Base-by-base conservation (phyloP, 2,329 filamentous ascomycete species). In the Diaporthe citrichinensis region DNA sequence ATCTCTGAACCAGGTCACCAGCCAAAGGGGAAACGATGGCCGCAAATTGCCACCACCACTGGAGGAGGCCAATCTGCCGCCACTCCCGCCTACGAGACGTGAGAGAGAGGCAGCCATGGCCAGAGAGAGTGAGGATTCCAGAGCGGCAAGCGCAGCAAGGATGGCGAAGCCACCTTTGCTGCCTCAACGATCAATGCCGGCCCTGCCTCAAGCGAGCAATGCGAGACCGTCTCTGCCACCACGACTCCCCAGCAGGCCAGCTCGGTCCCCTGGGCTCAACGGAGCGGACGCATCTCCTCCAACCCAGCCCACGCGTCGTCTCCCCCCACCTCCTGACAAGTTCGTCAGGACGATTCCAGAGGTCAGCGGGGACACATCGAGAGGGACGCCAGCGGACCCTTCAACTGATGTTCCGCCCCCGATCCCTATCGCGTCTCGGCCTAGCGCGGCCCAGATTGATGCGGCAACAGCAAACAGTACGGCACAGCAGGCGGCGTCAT, bases 31-130 rank as follows among this genome's bases (percentile, higher is more conserved):
- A 0, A 91, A 87, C 78, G 87, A 87, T 15, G 80, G 84, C 5
- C 86, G 90, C 76, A 90, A 88, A 72, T 81, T 93, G 31, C 90
- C 91, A 3, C 91, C 91, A 2, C 81, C 87, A 0, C 86, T 90
- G 65, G 90, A 91, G 71, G 85, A 88, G 46, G 85, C 89, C n/a
- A 89, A 87, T 68, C 84, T 93, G 15, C 91, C 91, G 0, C 86
- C 88, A 15, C 81, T 93, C 49, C 91, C 91, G 0, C 90, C 90
- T 0, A 86, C 88, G 1, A 86, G 85, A 77, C 86, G 88, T 57
- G 90, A 92, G 74, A 83, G 85, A 2, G 90, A 92, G 76, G 71
- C 46, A 12, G 86, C 87, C 3, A 84, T 85, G 76, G 84, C 84
- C 9, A 84, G 81, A 61, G 83, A 84, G 74, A 80, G 80, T 6